These are phyloP conservation scores for Hypoxylon sp. DNA, from an alignment of 2,329 filamentous ascomycete genomes.

Conservation along the genomic window DNA sequence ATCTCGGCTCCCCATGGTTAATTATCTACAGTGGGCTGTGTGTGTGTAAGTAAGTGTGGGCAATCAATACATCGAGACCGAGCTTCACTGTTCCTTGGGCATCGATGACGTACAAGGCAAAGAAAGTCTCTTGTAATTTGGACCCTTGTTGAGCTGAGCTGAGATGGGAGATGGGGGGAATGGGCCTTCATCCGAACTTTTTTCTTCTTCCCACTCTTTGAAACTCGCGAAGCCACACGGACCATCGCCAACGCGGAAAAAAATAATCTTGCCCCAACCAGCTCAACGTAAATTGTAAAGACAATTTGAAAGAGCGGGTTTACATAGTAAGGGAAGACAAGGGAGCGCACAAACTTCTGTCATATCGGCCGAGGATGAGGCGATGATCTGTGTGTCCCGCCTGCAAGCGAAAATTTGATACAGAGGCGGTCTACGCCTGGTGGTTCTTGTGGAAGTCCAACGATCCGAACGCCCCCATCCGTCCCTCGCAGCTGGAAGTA, in stretches of 20 bases:
- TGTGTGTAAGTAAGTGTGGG: not conserved
- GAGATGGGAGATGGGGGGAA: too few species aligned
- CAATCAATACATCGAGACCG: constrained; percentile 14
- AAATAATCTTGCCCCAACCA: too few species aligned
- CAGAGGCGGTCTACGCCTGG: constrained; percentile 29
- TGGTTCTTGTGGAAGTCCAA: constrained; percentile 12
- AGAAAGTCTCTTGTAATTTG: too few species aligned
- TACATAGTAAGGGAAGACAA: too few species aligned
- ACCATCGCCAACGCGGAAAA: too few species aligned
- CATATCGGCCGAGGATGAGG: constrained; percentile 18
- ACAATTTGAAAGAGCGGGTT: too few species aligned
- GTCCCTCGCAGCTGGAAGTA: not conserved
- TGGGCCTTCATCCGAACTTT: constrained; percentile 21
- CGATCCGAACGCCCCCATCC: constrained; percentile 2
- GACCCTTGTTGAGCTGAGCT: constrained; percentile 35
- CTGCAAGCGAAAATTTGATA: constrained; percentile 9
- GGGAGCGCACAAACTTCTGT: too few species aligned
- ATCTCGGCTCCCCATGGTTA: constrained; percentile 19
- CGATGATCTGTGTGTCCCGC: constrained; percentile 21
- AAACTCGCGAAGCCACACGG: constrained; percentile 33
- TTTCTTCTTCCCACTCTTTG: constrained; percentile 22
- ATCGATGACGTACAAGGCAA: constrained; percentile 28
- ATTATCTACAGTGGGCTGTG: constrained; percentile 19
- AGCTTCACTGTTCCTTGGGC: constrained; percentile 12
- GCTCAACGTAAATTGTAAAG: not conserved